A percentile compares a stretch with the other conserved stretches of the same genome.
These are phyloP conservation scores for Osmozyma mogii DNA, from an alignment of 805 yeast species.

Conservation along the genomic window DNA sequence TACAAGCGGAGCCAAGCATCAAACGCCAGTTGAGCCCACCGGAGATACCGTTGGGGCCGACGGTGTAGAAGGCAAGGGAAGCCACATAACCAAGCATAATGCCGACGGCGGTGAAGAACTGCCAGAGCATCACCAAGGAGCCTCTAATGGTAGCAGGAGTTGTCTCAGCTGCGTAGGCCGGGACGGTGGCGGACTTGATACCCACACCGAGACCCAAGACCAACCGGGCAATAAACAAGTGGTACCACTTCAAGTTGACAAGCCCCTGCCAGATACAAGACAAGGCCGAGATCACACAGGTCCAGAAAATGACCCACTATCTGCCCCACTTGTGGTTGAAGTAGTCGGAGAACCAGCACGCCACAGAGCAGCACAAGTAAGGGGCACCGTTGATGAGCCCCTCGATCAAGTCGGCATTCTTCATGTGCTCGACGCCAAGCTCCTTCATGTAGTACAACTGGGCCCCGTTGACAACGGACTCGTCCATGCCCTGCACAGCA, in stretches of 20 bases:
- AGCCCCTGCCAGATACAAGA: constrained; percentile 68
- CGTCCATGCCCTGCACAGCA: constrained; percentile 72
- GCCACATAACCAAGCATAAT: constrained; percentile 60
- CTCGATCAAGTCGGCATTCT: constrained; percentile 46
- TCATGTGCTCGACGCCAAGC: constrained; percentile 38
- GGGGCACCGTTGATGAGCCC: constrained; percentile 64
- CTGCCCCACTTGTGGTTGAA: constrained; percentile 49
- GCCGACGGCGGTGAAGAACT: constrained; percentile 66
- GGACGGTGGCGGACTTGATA: constrained; percentile 61
- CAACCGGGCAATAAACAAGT: constrained; percentile 52
- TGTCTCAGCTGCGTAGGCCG: constrained; percentile 59
- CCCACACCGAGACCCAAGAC: constrained; percentile 59
- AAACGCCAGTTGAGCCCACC: constrained; percentile 50
- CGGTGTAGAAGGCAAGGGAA: constrained; percentile 50
- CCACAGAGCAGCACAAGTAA: constrained; percentile 48
- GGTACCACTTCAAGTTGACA: constrained; percentile 47
- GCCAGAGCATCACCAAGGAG: constrained; percentile 64
- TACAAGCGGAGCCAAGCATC: constrained; percentile 58
- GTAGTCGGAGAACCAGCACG: constrained; percentile 57
- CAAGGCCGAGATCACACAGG: constrained; percentile 49
- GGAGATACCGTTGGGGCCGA: constrained; percentile 38
- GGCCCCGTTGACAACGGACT: constrained; percentile 64
- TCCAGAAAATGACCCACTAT: constrained; percentile 51
- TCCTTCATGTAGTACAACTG: constrained; percentile 48
- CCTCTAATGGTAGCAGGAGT: constrained; percentile 54